These are phyloP conservation scores for Apophysomyces variabilis DNA, from an alignment of 371 early-diverging fungal genomes.

Conservation along the genomic window DNA sequence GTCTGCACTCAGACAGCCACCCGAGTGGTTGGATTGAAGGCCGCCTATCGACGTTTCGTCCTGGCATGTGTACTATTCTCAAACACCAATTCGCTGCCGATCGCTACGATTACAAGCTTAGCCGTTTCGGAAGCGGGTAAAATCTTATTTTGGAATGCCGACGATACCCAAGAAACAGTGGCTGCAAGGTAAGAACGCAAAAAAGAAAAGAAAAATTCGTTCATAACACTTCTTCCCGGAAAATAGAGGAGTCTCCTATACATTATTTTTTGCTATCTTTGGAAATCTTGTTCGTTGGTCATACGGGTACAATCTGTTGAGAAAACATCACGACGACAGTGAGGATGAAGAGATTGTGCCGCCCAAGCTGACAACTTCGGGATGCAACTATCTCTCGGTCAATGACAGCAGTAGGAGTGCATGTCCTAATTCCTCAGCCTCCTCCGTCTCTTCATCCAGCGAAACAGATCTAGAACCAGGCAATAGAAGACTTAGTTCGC, in stretches of 20 bases:
- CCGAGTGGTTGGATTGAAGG: slow-evolving; percentile 48
- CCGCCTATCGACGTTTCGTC: slow-evolving; percentile 64
- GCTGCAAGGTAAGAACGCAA: slow-evolving; percentile 57
- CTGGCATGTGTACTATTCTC: slow-evolving; percentile 70
- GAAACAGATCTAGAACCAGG: slow-evolving; percentile 11
- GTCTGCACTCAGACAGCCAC: slow-evolving; percentile 28
- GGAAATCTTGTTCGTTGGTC: slow-evolving; percentile 79
- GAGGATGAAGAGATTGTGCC: slow-evolving; percentile 27
- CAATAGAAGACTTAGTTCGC: slow-evolving; percentile 22
- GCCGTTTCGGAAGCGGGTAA: slow-evolving; percentile 70
- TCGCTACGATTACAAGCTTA: slow-evolving; percentile 72
- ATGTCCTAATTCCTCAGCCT: slow-evolving; percentile 1
- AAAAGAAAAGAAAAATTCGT: not conserved
- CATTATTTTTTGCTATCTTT: slow-evolving; percentile 74
- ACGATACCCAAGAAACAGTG: slow-evolving; percentile 66
- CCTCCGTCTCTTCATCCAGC: slow-evolving; percentile 3
- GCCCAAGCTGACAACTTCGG: not conserved
- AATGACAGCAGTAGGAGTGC: not conserved
- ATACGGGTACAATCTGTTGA: slow-evolving; percentile 70
- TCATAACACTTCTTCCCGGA: not conserved
- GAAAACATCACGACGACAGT: slow-evolving; percentile 22
- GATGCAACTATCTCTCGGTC: slow-evolving; percentile 13
- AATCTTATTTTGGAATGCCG: slow-evolving; percentile 58
- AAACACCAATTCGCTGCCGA: slow-evolving; percentile 77
- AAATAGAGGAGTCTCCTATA: slow-evolving; percentile 73